These are phyloP conservation scores for Triticum monococcum DNA, from an alignment of 176 grass and related monocot genomes.

Conservation along the genomic window DNA sequence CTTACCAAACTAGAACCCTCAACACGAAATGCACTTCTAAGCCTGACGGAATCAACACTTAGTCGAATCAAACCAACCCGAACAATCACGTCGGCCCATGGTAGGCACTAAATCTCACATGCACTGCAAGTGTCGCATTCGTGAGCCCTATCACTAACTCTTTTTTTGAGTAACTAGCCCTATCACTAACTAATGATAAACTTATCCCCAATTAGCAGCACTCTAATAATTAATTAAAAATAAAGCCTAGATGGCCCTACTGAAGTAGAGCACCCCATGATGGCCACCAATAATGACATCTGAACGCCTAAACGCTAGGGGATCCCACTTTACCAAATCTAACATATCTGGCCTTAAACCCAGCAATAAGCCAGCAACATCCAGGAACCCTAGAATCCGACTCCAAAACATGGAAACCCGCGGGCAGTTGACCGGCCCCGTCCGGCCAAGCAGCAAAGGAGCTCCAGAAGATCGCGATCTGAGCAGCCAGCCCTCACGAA, in stretches of 20 bases:
- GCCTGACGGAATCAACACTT: background rate
- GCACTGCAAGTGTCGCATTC: background rate
- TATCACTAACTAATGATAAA: slow-evolving; percentile 1
- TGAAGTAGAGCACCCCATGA: slow-evolving; percentile 11
- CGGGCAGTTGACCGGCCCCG: slow-evolving; percentile 23
- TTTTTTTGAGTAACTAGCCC: no score
- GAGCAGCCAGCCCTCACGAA: background rate
- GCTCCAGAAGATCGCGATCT: slow-evolving; percentile 35
- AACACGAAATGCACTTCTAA: slow-evolving; percentile 11
- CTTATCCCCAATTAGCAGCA: slow-evolving; percentile 2
- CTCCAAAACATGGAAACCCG: background rate
- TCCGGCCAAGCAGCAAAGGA: slow-evolving; percentile 20
- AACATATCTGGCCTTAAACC: slow-evolving; percentile 26
- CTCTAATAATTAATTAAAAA: background rate
- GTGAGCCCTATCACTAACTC: background rate
- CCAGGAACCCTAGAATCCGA: background rate
- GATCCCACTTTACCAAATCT: slow-evolving; percentile 8
- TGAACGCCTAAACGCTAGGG: background rate
- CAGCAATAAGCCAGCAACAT: background rate
- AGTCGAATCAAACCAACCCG: background rate
- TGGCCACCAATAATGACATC: slow-evolving; percentile 2
- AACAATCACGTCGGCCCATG: slow-evolving; percentile 4
- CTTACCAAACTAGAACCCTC: background rate
- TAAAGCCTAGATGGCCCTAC: background rate
- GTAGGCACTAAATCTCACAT: background rate